Percentiles rank a stretch among this genome's conserved stretches.
Conservation (phyloP, 176 grass and related monocot species). For the Pharus latifolius region DNA sequence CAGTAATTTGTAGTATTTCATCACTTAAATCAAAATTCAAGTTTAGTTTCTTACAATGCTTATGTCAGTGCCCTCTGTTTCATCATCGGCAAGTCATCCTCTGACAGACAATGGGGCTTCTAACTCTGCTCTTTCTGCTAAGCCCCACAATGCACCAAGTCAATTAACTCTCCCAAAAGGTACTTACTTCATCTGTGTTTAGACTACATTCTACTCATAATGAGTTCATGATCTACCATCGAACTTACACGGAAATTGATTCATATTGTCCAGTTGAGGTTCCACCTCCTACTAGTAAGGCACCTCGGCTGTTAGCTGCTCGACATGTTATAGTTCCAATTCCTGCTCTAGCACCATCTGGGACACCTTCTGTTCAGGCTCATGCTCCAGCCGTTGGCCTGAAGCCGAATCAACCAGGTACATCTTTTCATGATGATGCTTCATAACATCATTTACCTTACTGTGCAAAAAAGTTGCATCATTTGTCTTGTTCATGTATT, state of each 20-base stretch:
- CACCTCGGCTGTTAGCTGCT: constrained; percentile 2
- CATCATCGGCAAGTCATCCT: constrained; percentile 15
- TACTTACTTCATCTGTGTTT: not conserved
- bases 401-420: constrained; percentile 44
- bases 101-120: not conserved
- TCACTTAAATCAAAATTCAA: not conserved
- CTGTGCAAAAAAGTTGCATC: not conserved
- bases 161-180: constrained; percentile 25
- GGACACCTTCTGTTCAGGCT: constrained; percentile 39
- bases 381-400: constrained; percentile 25
- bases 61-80: constrained; percentile 15
- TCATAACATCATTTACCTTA: not conserved
- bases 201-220: not conserved
- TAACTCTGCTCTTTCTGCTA: constrained; percentile 6
- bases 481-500: not conserved
- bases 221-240: not conserved
- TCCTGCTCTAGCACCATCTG: constrained; percentile 31
- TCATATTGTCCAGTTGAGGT: not conserved
- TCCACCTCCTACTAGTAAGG: constrained; percentile 4
- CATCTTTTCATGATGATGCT: not conserved
- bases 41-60: constrained; percentile 6
- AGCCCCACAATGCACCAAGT: no score
- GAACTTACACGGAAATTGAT: constrained; percentile 1
- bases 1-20: not conserved
- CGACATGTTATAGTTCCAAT: constrained; percentile 11